Evolutionary conservation across 805 yeast species (phyloP), one percentile per base, ranked within the genome.

Genomic region (Kregervanrija fluxuum): DNA sequence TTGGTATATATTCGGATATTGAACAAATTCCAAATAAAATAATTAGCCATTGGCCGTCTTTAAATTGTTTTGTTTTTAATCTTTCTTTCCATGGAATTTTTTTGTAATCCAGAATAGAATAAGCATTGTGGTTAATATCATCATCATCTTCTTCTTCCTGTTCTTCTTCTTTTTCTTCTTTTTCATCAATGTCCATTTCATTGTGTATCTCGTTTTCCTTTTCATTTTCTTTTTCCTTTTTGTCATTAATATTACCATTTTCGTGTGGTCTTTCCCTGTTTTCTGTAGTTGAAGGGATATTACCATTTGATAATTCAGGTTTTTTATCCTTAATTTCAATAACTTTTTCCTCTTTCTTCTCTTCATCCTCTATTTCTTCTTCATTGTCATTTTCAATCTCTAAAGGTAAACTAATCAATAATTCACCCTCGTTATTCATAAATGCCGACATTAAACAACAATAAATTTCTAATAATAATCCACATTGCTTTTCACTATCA

Each of bases 11-110:
- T 38, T 79, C 78, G 12, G 79, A 77, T 40, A 71, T 68, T 15
- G 79, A 77, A 36, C 90, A 69, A 2, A 89, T 69, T 31, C 96
- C 96, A 40, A 89, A 60, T 37, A 90, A 61, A 37, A 84, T 75
- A 35, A 83, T 72, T 54, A 87, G 82, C 96, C 97, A 91, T 44
- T 79, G 79, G 4, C 96, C 95, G 54, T 87, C 89, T 54, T 74
- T 79, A 61, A 85, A 93, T 50, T 76, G 75, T 44, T 96, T 77
- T 44, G 77, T 80, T 11, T 80, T 74, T 14, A 91, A 69, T 35
- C 95, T 69, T 30, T 85, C 95, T 47, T 80, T 77, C 96, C 98
- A 93, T 11, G 80, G 64, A 0, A 67, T 64, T 37, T 80, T 80
- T 44, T 82, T 69, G 60, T 78, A 75, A 46, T 80, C 77, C 53